Conservation (phyloP, 1,284 basidiomycete species). For the Leccinum griseonigrum region DNA sequence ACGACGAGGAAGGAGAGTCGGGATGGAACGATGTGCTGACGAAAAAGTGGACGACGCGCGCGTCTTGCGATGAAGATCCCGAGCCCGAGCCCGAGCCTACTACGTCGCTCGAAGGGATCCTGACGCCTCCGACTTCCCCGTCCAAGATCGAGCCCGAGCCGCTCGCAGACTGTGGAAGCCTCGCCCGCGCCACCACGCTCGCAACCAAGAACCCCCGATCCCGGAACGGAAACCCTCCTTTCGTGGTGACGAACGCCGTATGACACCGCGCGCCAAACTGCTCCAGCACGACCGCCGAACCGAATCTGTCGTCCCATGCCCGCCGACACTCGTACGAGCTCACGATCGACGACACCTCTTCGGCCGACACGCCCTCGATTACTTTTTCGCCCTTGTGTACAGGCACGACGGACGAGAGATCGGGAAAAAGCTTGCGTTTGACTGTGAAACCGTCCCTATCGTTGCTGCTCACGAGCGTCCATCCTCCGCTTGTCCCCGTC, state of each 20-base stretch:
- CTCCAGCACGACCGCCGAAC: conserved; percentile 69
- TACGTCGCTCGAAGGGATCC: not conserved
- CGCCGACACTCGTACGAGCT: conserved; percentile 71
- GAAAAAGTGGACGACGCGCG: conserved; percentile 64
- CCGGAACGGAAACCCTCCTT: conserved; percentile 87
- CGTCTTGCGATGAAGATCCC: conserved; percentile 25
- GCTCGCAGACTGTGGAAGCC: conserved; percentile 36
- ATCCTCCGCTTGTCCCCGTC: conserved; percentile 42
- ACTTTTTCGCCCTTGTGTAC: conserved; percentile 91
- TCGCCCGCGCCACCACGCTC: conserved; percentile 67
- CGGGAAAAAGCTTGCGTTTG: conserved; percentile 71
- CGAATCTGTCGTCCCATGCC: conserved; percentile 85
- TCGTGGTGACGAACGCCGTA: conserved; percentile 68
- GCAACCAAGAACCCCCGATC: conserved; percentile 87
- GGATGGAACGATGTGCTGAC: conserved; percentile 77
- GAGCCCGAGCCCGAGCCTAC: conserved; percentile 4
- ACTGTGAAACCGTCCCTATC: conserved; percentile 53
- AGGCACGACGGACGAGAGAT: conserved; percentile 80
- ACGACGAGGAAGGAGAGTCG: conserved; percentile 49
- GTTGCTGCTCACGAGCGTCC: conserved; percentile 78
- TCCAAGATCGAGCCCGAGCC: conserved; percentile 21
- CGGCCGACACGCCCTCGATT: conserved; percentile 92
- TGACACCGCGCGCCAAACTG: conserved; percentile 78
- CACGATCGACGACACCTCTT: conserved; percentile 80
- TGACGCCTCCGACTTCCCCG: conserved; percentile 21